A percentile compares a stretch with the other conserved stretches of the same genome.
Evolutionary conservation across 2,329 filamentous ascomycete species (phyloP).

Genomic region (Raffaelea deltoideospora): DNA sequence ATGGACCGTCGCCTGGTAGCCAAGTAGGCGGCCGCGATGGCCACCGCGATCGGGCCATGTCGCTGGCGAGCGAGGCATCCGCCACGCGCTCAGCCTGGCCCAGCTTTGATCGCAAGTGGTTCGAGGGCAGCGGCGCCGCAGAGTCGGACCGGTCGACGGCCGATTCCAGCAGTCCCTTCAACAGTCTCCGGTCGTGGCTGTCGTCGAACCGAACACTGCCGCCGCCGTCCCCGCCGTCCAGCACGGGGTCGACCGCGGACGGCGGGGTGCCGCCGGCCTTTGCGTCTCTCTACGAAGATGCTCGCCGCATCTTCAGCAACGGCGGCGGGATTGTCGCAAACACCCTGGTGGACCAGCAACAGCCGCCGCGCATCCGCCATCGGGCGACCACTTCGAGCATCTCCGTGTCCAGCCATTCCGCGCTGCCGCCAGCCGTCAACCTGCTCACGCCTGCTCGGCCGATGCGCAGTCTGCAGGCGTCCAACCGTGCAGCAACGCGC

Average conservation of each 20-base stretch:
- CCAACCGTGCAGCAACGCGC: constrained; percentile 18
- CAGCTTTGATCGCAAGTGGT: constrained; percentile 1
- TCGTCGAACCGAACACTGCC: constrained; percentile 4
- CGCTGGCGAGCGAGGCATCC: constrained; percentile 5
- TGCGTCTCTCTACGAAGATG: constrained; percentile 7
- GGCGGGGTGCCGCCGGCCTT: constrained; percentile 2
- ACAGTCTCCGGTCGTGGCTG: constrained; percentile 11
- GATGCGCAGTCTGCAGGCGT: constrained; percentile 4
- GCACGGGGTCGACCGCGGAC: constrained; percentile 2
- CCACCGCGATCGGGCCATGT: constrained; percentile 9
- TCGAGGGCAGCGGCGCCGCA: not conserved
- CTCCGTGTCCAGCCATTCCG: constrained; percentile 35
- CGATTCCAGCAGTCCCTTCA: constrained; percentile 9
- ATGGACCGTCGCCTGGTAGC: not conserved
- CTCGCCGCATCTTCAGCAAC: constrained; percentile 1
- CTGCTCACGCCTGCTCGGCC: constrained; percentile 32
- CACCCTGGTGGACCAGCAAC: not conserved
- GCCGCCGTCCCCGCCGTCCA: constrained; percentile 6
- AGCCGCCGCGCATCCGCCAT: constrained; percentile 26
- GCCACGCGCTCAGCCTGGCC: constrained; percentile 3
- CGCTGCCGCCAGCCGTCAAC: constrained; percentile 52
- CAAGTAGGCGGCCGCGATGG: too few species aligned
- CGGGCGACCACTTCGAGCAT: constrained; percentile 37
- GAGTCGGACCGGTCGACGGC: constrained; percentile 7
- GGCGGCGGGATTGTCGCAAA: not conserved